Conservation (phyloP, 2,329 filamentous ascomycete species). For the Exophiala sp. region DNA sequence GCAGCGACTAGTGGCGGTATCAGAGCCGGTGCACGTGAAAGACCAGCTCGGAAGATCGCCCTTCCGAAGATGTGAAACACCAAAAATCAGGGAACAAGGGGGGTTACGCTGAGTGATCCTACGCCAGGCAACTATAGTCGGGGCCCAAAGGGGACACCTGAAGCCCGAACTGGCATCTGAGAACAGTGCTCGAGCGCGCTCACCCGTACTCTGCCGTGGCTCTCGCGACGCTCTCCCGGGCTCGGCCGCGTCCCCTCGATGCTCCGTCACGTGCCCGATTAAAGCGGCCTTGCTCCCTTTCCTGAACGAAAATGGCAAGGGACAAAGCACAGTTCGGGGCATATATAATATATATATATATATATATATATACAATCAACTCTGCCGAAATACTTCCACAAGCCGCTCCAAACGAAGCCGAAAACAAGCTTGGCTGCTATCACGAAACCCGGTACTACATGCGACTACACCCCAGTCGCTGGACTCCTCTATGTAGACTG, state of each 20-base stretch:
- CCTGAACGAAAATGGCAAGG: conserved; percentile 15
- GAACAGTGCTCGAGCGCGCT: conserved; percentile 1
- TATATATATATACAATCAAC: not conserved
- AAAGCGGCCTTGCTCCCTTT: conserved; percentile 26
- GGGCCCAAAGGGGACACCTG: not conserved
- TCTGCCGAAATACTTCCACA: no score
- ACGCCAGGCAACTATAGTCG: not conserved
- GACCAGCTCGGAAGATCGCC: not conserved
- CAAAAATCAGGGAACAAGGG: not conserved
- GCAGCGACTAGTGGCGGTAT: no score
- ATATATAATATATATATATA: conserved; percentile 18
- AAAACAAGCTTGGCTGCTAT: no score
- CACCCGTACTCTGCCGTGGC: not conserved
- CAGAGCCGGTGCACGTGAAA: no score
- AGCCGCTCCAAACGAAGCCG: no score
- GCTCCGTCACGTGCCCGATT: conserved; percentile 16
- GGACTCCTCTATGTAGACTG: no score
- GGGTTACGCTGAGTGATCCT: not conserved
- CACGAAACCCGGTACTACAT: no score
- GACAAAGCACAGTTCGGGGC: conserved; percentile 22
- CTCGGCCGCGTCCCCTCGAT: conserved; percentile 5
- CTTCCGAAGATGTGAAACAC: not conserved
- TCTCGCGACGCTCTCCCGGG: no score
- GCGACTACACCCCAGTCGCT: no score
- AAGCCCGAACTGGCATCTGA: conserved; percentile 7